A percentile compares a stretch with the other conserved stretches of the same genome.
Evolutionary conservation across 805 yeast species (phyloP).

Genomic region (Saturnispora sanitii): DNA sequence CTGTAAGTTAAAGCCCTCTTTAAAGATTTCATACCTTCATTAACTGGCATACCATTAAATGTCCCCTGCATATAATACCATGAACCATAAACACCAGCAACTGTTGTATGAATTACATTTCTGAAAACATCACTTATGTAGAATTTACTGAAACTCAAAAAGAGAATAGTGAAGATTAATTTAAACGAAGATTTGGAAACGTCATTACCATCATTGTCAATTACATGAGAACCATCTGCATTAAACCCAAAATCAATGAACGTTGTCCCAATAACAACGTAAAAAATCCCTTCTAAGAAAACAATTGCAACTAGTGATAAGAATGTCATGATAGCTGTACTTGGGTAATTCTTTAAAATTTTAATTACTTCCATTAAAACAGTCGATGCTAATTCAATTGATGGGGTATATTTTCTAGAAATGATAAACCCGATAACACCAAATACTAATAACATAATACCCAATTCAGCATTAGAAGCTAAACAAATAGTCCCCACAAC

Average conservation of each 20-base stretch:
- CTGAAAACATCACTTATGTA: conserved; percentile 75
- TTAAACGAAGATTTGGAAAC: conserved; percentile 26
- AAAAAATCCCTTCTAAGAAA: conserved; percentile 7
- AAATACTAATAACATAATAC: background rate
- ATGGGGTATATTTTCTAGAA: conserved; percentile 20
- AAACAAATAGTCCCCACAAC: background rate
- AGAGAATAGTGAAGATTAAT: conserved; percentile 56
- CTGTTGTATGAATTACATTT: conserved; percentile 71
- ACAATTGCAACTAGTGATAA: conserved; percentile 22
- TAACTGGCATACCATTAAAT: conserved; percentile 53
- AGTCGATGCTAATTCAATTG: conserved; percentile 22
- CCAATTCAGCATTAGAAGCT: background rate
- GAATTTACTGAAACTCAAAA: conserved; percentile 56
- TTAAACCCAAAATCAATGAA: conserved; percentile 13
- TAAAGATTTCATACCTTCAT: conserved; percentile 75
- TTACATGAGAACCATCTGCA: conserved; percentile 10
- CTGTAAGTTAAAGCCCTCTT: conserved; percentile 70
- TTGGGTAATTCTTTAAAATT: conserved; percentile 63
- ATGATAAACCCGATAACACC: conserved; percentile 55
- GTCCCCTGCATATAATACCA: conserved; percentile 69
- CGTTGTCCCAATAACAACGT: conserved; percentile 8
- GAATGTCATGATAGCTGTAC: conserved; percentile 41
- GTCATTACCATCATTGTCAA: conserved; percentile 12
- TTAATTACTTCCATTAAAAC: conserved; percentile 43
- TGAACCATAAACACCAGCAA: conserved; percentile 82